Base-by-base conservation (phyloP, 148 eudicot genomes). In the Silene uniflora region DNA sequence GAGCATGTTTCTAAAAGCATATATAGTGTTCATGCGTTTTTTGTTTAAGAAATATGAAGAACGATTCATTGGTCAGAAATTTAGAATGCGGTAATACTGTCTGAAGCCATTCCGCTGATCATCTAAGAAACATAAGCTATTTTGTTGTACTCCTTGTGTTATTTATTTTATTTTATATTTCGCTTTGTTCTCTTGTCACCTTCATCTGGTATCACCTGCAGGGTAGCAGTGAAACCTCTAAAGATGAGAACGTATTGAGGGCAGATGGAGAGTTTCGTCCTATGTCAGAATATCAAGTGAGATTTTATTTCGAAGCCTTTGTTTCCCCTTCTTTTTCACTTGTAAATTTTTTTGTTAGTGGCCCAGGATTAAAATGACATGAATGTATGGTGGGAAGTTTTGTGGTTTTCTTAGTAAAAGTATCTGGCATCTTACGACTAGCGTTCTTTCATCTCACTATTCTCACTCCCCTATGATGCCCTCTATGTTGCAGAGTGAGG, bases 241-340 rank as follows among this genome's bases (percentile, higher is more conserved):
- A 65, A 67, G 83, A 75, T 21, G 85, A 81, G 76, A 69, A 73
- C 71, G 63, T 76, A 16, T 27, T 52, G 75, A 77, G 55, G 47
- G 76, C 82, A 22, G 80, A 78, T 58, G 81, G 76, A 71, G 75
- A 75, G 74, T 77, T 75, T 62, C 68, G 79, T 80, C 75, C 79
- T 35, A 69, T 62, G 21, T 79, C 83, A 16, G 89, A 84, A 62
- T 69, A 81, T 65, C 75, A 81, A 66, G 97, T 91, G 79, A 88
- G 90, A 47, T 69, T 39, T 5, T 71, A 42, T 7, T 10, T 27
- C 9, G 5, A 23, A 18, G 25, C 27, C 55, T 44, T 60, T 58
- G 52, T 18, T 42, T 6, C 62, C 24, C 69, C 27, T 67, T 24
- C 60, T 25, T 3, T 44, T 69, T 14, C 47, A 49, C 71, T 61